Evolutionary conservation across 2,329 filamentous ascomycete genomes (phyloP).

Genomic region (Colletotrichum chlorophyti): DNA sequence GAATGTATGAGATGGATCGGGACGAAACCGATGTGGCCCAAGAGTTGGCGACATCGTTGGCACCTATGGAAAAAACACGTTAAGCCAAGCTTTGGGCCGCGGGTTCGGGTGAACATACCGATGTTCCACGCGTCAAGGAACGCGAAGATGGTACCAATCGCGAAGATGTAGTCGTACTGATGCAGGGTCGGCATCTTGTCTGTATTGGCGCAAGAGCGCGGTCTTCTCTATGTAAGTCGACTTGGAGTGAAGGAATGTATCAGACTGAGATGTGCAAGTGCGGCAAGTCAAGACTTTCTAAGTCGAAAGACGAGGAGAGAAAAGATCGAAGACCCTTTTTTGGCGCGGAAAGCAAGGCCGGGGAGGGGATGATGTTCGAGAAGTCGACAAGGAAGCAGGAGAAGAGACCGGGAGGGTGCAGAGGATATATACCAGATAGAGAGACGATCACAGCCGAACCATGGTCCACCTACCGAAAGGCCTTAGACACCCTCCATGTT

Average conservation of each 20-base stretch:
- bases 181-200: constrained; percentile 42
- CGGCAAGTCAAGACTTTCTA: not conserved
- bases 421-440: constrained; percentile 21
- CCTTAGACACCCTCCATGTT: not conserved
- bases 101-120: constrained; percentile 42
- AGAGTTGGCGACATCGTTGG: constrained; percentile 67
- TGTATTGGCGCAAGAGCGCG: not conserved
- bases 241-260: not conserved
- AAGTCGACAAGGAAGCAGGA: constrained; percentile 14
- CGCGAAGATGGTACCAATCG: constrained; percentile 69
- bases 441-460: not conserved
- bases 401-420: not conserved
- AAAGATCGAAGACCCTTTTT: constrained; percentile 10
- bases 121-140: constrained; percentile 73
- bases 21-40: constrained; percentile 69
- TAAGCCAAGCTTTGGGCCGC: not conserved
- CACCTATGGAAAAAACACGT: constrained; percentile 14
- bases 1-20: constrained; percentile 58
- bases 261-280: not conserved
- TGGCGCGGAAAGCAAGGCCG: constrained; percentile 17
- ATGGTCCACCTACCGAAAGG: not conserved
- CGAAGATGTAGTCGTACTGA: constrained; percentile 69
- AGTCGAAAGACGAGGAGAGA: not conserved
- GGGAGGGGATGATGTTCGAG: constrained; percentile 17
- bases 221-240: not conserved